Conservation (phyloP, 2,329 filamentous ascomycete genomes). For the Botrytis galanthina region DNA sequence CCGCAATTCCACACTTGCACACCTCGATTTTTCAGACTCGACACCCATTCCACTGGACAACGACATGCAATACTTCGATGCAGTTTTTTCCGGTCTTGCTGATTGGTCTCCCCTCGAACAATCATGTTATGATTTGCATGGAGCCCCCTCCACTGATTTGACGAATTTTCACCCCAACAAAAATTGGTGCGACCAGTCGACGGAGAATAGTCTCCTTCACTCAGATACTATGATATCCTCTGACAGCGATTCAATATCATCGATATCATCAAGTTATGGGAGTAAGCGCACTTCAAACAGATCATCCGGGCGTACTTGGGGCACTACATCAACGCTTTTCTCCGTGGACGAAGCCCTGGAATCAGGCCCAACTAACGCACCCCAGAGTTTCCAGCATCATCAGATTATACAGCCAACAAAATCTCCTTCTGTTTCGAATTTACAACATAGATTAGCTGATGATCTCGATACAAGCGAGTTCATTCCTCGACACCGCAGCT, state of each 20-base stretch:
- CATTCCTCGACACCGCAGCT: not conserved
- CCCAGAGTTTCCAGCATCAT: not conserved
- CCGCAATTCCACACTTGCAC: not conserved
- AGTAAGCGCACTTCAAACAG: conserved; percentile 12
- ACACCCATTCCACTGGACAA: not conserved
- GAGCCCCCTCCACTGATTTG: not conserved
- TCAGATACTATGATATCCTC: conserved; percentile 13
- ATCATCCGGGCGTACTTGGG: conserved; percentile 27
- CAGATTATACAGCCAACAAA: not conserved
- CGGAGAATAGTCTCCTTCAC: not conserved
- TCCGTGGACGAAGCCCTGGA: not conserved
- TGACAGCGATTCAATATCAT: conserved; percentile 20
- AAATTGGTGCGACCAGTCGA: not conserved
- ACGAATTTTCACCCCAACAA: not conserved
- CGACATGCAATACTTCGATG: not conserved
- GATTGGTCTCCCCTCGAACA: not conserved
- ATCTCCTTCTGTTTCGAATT: not conserved
- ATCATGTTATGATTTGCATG: not conserved
- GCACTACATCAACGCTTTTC: conserved; percentile 24
- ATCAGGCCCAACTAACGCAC: not conserved
- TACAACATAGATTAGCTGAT: not conserved
- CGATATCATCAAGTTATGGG: conserved; percentile 15
- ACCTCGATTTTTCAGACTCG: not conserved
- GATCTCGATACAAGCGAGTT: not conserved
- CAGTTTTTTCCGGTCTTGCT: not conserved